Base-by-base conservation (phyloP, 2,329 filamentous ascomycete genomes). In the Pseudogymnoascus sp. region DNA sequence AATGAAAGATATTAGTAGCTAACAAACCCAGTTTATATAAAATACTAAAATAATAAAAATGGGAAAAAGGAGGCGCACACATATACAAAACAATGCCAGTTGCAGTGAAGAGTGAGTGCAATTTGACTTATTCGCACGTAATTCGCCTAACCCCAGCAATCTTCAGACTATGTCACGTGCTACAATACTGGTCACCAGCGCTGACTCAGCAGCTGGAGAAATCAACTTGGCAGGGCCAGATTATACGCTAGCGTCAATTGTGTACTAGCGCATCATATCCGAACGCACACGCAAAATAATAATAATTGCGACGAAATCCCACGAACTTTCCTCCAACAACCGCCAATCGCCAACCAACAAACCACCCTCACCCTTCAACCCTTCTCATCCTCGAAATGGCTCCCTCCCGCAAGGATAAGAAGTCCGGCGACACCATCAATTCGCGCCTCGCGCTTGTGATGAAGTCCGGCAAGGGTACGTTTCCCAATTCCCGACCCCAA, bases 321-420 rank as follows among this genome's bases (percentile, higher is more conserved):
- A 72, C 79, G 82, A 83, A 56, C 46, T 56, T 31, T 56, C 46
- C 19, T 50, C 46, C 46, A 56, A 31, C 59, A 60, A 60, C 59
- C 33, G 33, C 16, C 59, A 60, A 37, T 37, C 24, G 53, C 64
- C 62, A 67, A 63, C 68, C 71, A 75, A 74, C 75, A 74, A 74
- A 77, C 73, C 75, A 73, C 73, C 72, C 66, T 63, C 67, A 19
- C 19, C 70, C 66, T 63, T 64, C 69, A 62, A 60, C 59, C 37
- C 59, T 56, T 61, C 59, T 64, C 65, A 62, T 63, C 62, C 68
- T 56, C 46, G 59, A 79, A 84, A 89, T 86, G 83, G 84, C 83
- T 75, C 80, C 81, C 75, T 78, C 84, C 76, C 92, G 91, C 87
- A 90, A 90, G 81, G 83, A 78, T 79, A 93, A 90, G 87, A 96